phyloP scores from a whole-genome alignment of 2,329 filamentous ascomycete species.

The Alternaria viburni region DNA sequence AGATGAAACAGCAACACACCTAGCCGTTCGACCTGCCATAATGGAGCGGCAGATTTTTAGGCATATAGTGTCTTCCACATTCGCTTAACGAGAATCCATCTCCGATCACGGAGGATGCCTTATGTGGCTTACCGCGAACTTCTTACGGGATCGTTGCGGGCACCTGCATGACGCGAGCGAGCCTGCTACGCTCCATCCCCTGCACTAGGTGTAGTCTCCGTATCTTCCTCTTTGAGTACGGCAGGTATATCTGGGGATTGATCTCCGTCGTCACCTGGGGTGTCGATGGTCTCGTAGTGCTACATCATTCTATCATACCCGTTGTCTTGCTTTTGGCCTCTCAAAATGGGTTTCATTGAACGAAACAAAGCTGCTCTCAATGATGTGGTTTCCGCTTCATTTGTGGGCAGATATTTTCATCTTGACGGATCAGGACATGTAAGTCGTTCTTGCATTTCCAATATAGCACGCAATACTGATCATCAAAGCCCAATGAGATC shows the following conservation, averaged over 20 bases:
- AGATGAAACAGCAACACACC: constrained; percentile 1
- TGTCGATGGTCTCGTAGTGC: neutral
- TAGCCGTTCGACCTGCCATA: neutral
- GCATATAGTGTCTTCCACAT: neutral
- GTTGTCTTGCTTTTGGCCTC: neutral
- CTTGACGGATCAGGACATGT: constrained; percentile 85
- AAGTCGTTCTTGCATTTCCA: constrained; percentile 50
- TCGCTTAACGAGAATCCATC: neutral
- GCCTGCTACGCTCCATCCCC: neutral
- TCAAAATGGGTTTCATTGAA: constrained; percentile 23
- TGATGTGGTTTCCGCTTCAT: constrained; percentile 39
- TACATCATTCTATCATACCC: neutral
- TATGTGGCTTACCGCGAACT: neutral
- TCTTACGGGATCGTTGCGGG: neutral
- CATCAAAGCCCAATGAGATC: constrained; percentile 67
- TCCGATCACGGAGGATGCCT: neutral
- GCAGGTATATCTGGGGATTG: constrained; percentile 4
- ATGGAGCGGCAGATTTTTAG: neutral
- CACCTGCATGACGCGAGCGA: constrained; percentile 12
- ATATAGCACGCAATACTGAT: constrained; percentile 16
- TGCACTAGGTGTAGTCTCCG: neutral
- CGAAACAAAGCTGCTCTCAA: constrained; percentile 35
- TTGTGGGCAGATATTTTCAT: constrained; percentile 63
- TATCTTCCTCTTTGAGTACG: neutral
- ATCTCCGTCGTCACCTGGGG: neutral